Conservation (phyloP, 345 rosid genomes). For the Aquilaria sinensis region DNA sequence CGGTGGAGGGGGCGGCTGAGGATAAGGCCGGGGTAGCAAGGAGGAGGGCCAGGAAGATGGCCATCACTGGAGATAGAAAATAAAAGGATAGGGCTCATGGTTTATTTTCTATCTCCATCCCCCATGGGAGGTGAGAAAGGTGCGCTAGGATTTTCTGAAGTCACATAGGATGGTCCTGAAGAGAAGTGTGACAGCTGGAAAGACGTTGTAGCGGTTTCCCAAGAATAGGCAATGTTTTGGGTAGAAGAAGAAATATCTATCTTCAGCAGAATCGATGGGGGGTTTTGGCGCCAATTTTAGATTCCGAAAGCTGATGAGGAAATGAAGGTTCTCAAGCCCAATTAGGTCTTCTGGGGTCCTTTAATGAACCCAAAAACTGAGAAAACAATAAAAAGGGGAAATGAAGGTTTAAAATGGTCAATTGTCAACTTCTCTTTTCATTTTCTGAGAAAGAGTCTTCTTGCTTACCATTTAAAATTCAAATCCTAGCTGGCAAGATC, state of each 20-base stretch:
- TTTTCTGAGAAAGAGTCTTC: no score
- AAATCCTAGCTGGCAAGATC: no score
- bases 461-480: no score
- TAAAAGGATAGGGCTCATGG: not conserved
- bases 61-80: conserved; percentile 25
- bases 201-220: not conserved
- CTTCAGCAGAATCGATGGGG: not conserved
- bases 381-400: not conserved
- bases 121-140: conserved; percentile 32
- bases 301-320: no score
- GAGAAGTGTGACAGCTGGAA: conserved; percentile 10
- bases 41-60: conserved; percentile 42
- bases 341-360: no score
- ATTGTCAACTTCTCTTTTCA: not conserved
- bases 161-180: not conserved
- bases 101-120: conserved; percentile 49
- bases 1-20: conserved; percentile 5
- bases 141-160: conserved; percentile 1
- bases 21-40: conserved; percentile 2
- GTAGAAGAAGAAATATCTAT: not conserved
- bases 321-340: no score
- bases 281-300: conserved; percentile 10
- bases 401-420: conserved; percentile 1
- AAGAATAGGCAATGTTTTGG: conserved; percentile 10
- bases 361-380: no score